Evolutionary conservation across 2,329 filamentous ascomycete species (phyloP).

Genomic region (Nemania abortiva): DNA sequence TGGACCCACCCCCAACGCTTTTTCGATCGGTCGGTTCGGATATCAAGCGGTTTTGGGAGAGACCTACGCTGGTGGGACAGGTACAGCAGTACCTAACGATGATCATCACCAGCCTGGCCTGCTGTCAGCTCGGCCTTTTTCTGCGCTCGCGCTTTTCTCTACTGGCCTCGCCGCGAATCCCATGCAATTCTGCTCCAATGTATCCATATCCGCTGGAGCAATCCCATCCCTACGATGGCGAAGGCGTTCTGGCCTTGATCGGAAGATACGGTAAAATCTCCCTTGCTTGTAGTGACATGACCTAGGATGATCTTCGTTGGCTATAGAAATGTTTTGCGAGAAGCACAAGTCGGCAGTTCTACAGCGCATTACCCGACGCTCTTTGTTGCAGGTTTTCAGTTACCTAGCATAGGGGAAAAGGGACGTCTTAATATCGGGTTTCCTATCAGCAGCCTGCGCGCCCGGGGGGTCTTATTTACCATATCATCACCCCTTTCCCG

Average conservation of each 20-base stretch:
- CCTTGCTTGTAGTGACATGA: not conserved
- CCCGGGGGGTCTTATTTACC: not conserved
- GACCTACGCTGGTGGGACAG: conserved; percentile 1
- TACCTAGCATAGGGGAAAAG: not conserved
- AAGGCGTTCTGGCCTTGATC: conserved; percentile 26
- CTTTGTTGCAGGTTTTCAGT: not conserved
- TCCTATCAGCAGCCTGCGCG: not conserved
- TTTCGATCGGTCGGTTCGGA: conserved; percentile 27
- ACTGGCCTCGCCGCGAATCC: conserved; percentile 1
- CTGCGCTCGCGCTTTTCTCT: not conserved
- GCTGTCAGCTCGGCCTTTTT: conserved; percentile 20
- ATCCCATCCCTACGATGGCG: conserved; percentile 8
- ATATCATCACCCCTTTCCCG: not conserved
- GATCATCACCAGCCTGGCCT: conserved; percentile 2
- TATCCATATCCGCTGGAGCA: conserved; percentile 13
- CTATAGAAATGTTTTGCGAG: not conserved
- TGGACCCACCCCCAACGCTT: not conserved
- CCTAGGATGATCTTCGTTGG: conserved; percentile 1
- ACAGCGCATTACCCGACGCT: conserved; percentile 1
- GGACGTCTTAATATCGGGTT: conserved; percentile 5
- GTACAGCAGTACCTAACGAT: not conserved
- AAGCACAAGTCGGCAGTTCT: conserved; percentile 9
- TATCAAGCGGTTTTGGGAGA: conserved; percentile 28
- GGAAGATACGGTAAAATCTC: conserved; percentile 3
- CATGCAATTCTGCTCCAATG: conserved; percentile 15